phyloP scores from a whole-genome alignment of 2,329 filamentous ascomycete genomes.

The Colletotrichum horii region DNA sequence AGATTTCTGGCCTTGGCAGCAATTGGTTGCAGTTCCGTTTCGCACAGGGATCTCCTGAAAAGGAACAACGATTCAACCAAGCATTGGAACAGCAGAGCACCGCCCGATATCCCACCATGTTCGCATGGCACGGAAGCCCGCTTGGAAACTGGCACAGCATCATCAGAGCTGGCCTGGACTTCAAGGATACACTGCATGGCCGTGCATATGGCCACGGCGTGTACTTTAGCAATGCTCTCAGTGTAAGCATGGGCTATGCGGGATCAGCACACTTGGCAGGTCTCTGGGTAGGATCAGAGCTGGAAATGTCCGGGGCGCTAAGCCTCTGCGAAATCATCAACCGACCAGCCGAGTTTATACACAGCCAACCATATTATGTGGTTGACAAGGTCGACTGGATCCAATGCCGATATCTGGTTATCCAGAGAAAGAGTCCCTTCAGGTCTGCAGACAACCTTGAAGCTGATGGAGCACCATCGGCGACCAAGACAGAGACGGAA shows the following conservation, averaged over 20 bases:
- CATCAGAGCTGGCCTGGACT: constrained; percentile 81
- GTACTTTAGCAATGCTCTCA: constrained; percentile 73
- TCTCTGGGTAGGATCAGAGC: constrained; percentile 69
- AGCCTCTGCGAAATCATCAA: constrained; percentile 90
- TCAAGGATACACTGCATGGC: constrained; percentile 65
- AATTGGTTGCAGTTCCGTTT: constrained; percentile 83
- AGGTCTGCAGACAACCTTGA: background rate
- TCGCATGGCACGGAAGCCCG: constrained; percentile 85
- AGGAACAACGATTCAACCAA: constrained; percentile 76
- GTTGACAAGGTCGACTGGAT: constrained; percentile 84
- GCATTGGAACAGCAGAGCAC: constrained; percentile 56
- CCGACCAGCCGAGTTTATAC: constrained; percentile 64
- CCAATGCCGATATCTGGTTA: constrained; percentile 85
- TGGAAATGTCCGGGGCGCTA: constrained; percentile 65
- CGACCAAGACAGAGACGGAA: background rate
- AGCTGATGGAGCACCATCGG: background rate
- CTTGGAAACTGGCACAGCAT: constrained; percentile 89
- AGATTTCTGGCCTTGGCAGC: constrained; percentile 65
- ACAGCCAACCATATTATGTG: constrained; percentile 67
- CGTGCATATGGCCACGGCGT: constrained; percentile 80
- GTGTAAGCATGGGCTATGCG: constrained; percentile 59
- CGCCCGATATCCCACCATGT: constrained; percentile 68
- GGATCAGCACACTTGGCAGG: background rate
- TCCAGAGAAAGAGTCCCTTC: constrained; percentile 22
- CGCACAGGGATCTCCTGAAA: constrained; percentile 86